A percentile compares a stretch with the other conserved stretches of the same genome.
phyloP scores from a whole-genome alignment of 176 grass and related monocot species.

The Eragrostis nindensis region DNA sequence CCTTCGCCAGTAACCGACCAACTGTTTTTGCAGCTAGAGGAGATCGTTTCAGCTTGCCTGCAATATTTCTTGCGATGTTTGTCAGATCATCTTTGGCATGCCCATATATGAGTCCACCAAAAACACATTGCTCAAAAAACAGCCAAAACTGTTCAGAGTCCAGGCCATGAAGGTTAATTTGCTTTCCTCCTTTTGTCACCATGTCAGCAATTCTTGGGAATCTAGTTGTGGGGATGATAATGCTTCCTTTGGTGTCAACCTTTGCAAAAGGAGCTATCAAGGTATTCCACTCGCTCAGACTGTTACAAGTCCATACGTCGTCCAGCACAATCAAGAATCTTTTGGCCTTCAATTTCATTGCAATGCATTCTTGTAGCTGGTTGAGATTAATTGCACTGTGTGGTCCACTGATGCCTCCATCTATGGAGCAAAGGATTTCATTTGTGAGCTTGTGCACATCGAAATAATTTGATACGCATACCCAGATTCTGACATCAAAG shows the following conservation, averaged over 20 bases:
- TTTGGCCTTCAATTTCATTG: not conserved
- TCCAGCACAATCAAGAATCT: constrained; percentile 27
- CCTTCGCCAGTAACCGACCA: not conserved
- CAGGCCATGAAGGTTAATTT: constrained; percentile 5
- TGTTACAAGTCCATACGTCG: constrained; percentile 34
- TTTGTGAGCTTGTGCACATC: constrained; percentile 22
- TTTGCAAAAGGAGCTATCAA: constrained; percentile 17
- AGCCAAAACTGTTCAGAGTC: not conserved
- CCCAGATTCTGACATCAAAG: constrained; percentile 25
- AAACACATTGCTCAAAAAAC: constrained; percentile 36
- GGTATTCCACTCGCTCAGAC: not conserved
- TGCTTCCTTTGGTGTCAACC: not conserved
- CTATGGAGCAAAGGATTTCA: not conserved
- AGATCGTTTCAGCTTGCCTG: constrained; percentile 1
- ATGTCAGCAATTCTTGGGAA: not conserved
- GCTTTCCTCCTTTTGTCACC: not conserved
- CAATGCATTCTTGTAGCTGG: constrained; percentile 11
- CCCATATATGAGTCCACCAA: not conserved
- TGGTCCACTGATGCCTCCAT: rapidly evolving
- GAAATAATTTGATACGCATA: constrained; percentile 47
- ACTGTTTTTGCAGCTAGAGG: constrained; percentile 32
- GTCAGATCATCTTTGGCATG: not conserved
- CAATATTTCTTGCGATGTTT: not conserved
- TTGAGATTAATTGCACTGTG: not conserved
- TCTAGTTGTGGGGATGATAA: constrained; percentile 34